These are phyloP conservation scores for Zymoseptoria tritici DNA, from an alignment of 2,329 filamentous ascomycete genomes.

Conservation along the genomic window DNA sequence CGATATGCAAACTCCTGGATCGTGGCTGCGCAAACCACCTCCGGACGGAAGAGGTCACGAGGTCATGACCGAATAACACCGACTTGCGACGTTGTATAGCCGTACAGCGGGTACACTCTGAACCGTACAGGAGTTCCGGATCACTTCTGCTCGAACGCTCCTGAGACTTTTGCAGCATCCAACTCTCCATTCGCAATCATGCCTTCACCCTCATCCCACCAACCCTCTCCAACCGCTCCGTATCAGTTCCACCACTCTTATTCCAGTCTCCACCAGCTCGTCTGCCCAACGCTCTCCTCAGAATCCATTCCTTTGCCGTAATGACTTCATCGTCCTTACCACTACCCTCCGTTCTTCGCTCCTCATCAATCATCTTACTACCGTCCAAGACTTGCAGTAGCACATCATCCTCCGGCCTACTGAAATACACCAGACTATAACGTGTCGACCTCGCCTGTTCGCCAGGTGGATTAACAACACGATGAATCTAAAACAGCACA, in stretches of 20 bases:
- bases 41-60: too few species aligned
- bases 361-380: slow-evolving; percentile 24
- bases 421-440: slow-evolving; percentile 50
- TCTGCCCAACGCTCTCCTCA: slow-evolving; percentile 33
- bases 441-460: slow-evolving; percentile 38
- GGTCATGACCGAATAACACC: too few species aligned
- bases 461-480: slow-evolving; percentile 45
- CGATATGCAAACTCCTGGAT: neutral
- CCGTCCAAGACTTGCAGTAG: slow-evolving; percentile 33
- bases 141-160: too few species aligned
- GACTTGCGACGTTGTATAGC: too few species aligned
- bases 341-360: slow-evolving; percentile 13
- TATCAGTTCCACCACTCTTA: slow-evolving; percentile 13
- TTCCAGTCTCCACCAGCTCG: slow-evolving; percentile 12
- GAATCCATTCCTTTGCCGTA: slow-evolving; percentile 32
- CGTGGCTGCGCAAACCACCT: neutral
- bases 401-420: slow-evolving; percentile 44
- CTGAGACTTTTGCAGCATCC: neutral
- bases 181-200: neutral
- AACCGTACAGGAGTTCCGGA: too few species aligned
- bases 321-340: slow-evolving; percentile 20
- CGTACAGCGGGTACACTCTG: too few species aligned
- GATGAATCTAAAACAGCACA: slow-evolving; percentile 29
- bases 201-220: neutral
- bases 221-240: slow-evolving; percentile 11